These are phyloP conservation scores for Magnaporthiopsis rhizophila DNA, from an alignment of 2,329 filamentous ascomycete genomes.

Conservation along the genomic window DNA sequence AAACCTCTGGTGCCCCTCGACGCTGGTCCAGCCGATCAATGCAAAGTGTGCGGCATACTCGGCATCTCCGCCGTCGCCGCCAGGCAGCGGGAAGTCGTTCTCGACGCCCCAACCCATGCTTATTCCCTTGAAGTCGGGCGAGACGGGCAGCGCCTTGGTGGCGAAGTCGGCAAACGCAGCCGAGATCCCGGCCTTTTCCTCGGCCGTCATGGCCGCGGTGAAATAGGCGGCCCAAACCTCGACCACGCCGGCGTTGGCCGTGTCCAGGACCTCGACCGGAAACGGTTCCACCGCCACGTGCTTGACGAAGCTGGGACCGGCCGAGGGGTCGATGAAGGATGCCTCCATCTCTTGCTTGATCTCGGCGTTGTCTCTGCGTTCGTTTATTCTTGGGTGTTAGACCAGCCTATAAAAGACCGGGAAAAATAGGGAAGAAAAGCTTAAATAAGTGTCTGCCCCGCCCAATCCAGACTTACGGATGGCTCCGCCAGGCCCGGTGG, in stretches of 20 bases:
- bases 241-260: constrained; percentile 10
- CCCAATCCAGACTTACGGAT: neutral
- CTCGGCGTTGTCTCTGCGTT: neutral
- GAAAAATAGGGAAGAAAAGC: neutral
- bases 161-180: constrained; percentile 6
- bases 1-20: constrained; percentile 28
- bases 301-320: constrained; percentile 1
- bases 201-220: constrained; percentile 7
- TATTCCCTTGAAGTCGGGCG: constrained; percentile 10
- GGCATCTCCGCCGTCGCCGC: constrained; percentile 20
- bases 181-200: constrained; percentile 4
- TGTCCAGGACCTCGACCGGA: neutral
- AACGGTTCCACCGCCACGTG: constrained; percentile 5
- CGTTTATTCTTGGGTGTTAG: neutral
- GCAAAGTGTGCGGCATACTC: constrained; percentile 17
- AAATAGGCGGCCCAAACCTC: constrained; percentile 14
- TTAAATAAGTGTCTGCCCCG: too few species aligned
- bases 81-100: constrained; percentile 21
- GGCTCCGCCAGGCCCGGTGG: constrained; percentile 10
- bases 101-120: constrained; percentile 24
- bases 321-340: neutral
- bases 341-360: neutral
- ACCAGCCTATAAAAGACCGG: too few species aligned
- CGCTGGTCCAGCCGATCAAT: constrained; percentile 29
- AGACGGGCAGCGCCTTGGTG: constrained; percentile 11